Base-by-base conservation (phyloP, 2,329 filamentous ascomycete species). In the Arachnopeziza araneosa region DNA sequence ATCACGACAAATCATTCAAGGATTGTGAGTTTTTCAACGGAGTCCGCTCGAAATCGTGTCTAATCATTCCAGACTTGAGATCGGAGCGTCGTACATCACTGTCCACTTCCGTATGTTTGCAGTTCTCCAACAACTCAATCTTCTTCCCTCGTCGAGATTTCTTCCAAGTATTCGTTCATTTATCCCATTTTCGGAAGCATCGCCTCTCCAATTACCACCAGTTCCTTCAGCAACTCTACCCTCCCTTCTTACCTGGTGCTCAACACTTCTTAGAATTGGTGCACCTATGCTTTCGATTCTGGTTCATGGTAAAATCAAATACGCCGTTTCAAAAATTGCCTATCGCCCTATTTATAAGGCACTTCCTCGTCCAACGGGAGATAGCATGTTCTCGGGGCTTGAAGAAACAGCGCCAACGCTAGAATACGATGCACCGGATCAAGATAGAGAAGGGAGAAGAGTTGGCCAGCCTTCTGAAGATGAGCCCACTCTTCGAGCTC, bases 81-180 rank as follows among this genome's bases (percentile, higher is more conserved):
- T 60, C 22, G 51, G 55, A 10, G 68, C 68, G 50, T 61, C 52
- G 19, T 71, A 69, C 55, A 58, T 69, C 26, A 67, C 62, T 1
- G 55, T 72, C 4, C 68, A 72, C 54, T 62, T 71, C 48, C 66
- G 67, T 8, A 63, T 71, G 56, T 73, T 71, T 61, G 67, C 70
- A 19, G 67, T 69, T 32, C 64, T 73, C 1, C 69, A 73, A 48
- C 71, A 73, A 51, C 63, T 73, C 7, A 60, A 67, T 32, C 61
- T 73, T 22, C 64, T 72, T 14, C 60, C 69, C 17, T 49, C 61
- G 7, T 61, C 59, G 9, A 61, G 55, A 23, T 53, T 63, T 9
- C 56, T 72, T 5, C 70, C 70, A 2, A 64, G 53, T 14, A 55
- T 69, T 2, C 54, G 23, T 24, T 71, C 67, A 7, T 67, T 71